A percentile compares a stretch with the other conserved stretches of the same genome.
phyloP scores from a whole-genome alignment of 495 filamentous ascomycete species.

The Chaetomium cochliodes region DNA sequence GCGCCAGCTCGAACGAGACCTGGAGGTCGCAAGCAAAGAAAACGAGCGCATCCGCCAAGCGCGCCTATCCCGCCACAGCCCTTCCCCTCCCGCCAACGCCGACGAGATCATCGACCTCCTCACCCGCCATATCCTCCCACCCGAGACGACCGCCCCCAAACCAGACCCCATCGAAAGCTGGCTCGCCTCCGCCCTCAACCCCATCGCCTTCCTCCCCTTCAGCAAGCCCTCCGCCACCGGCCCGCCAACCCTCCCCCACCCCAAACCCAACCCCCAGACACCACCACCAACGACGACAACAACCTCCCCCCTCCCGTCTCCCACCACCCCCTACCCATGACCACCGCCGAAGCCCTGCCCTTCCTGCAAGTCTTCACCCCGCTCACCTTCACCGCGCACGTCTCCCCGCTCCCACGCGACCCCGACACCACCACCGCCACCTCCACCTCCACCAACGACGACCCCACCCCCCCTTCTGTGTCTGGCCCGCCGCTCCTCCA shows the following conservation, averaged over 20 bases:
- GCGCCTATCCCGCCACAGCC: constrained; percentile 25
- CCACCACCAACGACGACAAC: too few species aligned
- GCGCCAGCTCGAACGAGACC: constrained; percentile 39
- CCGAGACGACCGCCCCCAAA: constrained; percentile 29
- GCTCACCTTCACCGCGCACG: constrained; percentile 50
- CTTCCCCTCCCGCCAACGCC: constrained; percentile 30
- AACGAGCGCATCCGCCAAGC: constrained; percentile 43
- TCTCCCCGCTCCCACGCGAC: constrained; percentile 42
- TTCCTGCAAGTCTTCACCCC: constrained; percentile 58
- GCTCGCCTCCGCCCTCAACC: constrained; percentile 45
- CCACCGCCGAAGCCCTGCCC: constrained; percentile 52
- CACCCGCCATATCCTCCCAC: constrained; percentile 39
- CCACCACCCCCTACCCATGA: constrained; percentile 53
- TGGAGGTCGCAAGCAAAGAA: constrained; percentile 37
- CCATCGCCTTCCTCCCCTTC: constrained; percentile 53
- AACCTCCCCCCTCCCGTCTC: constrained; percentile 40
- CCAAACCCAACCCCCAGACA: constrained; percentile 17
- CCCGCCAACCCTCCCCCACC: constrained; percentile 10
- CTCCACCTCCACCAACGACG: constrained; percentile 10
- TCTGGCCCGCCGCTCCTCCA: constrained; percentile 43
- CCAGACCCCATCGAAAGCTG: constrained; percentile 33
- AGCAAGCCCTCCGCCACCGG: constrained; percentile 30
- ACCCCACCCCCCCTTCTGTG: too few species aligned
- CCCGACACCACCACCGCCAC: not conserved
- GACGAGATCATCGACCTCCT: constrained; percentile 41